These are phyloP conservation scores for Tetrapyrgos nigripes DNA, from an alignment of 1,284 basidiomycete species.

Conservation along the genomic window DNA sequence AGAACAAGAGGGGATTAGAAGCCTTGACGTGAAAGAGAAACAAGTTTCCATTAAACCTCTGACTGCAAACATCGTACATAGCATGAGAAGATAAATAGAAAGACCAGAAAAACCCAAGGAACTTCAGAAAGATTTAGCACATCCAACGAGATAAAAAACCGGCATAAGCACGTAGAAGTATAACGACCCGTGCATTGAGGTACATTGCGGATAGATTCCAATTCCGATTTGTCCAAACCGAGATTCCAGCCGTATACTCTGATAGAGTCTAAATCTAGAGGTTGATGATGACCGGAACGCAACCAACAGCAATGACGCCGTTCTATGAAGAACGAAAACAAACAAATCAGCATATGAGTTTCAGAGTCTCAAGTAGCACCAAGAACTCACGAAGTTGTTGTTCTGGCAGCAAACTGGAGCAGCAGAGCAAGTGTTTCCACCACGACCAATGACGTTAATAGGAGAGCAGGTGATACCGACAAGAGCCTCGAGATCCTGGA, in stretches of 20 bases:
- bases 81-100: constrained; percentile 19
- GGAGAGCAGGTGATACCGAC: constrained; percentile 22
- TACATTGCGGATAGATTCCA: background rate
- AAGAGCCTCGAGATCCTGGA: constrained; percentile 15
- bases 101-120: background rate
- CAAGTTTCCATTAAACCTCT: too few species aligned
- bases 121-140: background rate
- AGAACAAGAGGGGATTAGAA: too few species aligned
- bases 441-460: constrained; percentile 15
- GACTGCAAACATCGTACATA: too few species aligned
- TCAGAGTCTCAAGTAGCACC: background rate
- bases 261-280: background rate
- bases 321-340: too few species aligned
- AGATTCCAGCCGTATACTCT: background rate
- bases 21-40: too few species aligned
- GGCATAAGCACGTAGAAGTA: too few species aligned
- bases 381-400: constrained; percentile 12
- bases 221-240: background rate
- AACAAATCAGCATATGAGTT: background rate
- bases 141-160: background rate
- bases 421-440: constrained; percentile 9
- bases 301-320: constrained; percentile 2
- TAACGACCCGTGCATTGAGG: too few species aligned
- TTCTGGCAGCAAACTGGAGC: constrained; percentile 19
- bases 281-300: background rate